Evolutionary conservation across 352 stramenopile species (phyloP).

Genomic region (Globisporangium lucens): DNA sequence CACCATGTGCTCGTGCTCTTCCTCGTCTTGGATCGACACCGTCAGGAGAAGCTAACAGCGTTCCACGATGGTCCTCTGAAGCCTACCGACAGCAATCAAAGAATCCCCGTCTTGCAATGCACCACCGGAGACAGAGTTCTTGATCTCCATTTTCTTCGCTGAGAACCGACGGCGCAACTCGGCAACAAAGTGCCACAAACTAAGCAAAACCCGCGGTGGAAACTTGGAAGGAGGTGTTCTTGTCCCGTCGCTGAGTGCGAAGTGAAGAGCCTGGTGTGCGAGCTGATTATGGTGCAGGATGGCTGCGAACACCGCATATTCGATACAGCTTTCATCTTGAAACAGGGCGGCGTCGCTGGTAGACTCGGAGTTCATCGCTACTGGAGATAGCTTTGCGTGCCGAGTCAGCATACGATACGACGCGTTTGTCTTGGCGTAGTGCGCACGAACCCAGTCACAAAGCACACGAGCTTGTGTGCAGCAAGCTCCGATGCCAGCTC

Average conservation of each 20-base stretch:
- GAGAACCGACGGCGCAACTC: conserved; percentile 42
- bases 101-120: neutral
- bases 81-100: neutral
- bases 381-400: conserved; percentile 28
- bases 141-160: conserved; percentile 42
- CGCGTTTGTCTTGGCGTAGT: conserved; percentile 44
- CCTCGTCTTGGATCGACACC: conserved; percentile 26
- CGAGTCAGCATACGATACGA: conserved; percentile 71
- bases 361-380: neutral
- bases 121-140: conserved; percentile 18
- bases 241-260: conserved; percentile 13
- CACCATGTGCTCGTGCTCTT: conserved; percentile 27
- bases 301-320: conserved; percentile 49
- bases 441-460: conserved; percentile 53
- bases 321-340: conserved; percentile 29
- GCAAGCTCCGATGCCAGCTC: neutral
- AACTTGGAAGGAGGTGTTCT: neutral
- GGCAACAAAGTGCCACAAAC: conserved; percentile 51
- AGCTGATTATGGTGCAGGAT: conserved; percentile 56
- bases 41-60: conserved; percentile 43
- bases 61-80: conserved; percentile 32
- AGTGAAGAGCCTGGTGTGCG: conserved; percentile 30
- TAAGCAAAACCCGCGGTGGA: conserved; percentile 28
- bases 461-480: conserved; percentile 19
- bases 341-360: neutral